Percentiles rank a stretch among this genome's conserved stretches.
phyloP scores from a whole-genome alignment of 257 asterid species.

The Leptodermis oblonga region DNA sequence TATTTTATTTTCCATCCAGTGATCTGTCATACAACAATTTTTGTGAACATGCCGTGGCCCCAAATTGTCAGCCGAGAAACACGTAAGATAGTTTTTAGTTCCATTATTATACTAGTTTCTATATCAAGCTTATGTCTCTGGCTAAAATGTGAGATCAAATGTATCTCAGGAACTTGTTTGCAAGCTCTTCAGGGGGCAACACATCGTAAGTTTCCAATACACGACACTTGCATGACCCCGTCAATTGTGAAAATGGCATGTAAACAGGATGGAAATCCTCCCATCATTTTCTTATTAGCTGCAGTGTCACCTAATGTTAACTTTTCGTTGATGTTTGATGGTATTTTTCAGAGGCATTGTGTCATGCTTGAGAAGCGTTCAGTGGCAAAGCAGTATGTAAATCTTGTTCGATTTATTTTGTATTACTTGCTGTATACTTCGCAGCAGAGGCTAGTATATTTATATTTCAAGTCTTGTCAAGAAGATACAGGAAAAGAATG shows the following conservation, averaged over 20 bases:
- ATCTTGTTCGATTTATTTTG: background rate
- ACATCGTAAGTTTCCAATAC: slow-evolving; percentile 11
- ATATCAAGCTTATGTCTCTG: background rate
- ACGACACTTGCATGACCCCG: background rate
- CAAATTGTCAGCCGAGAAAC: background rate
- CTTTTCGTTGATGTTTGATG: slow-evolving; percentile 6
- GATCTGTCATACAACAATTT: slow-evolving; percentile 22
- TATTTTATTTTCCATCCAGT: slow-evolving; percentile 9
- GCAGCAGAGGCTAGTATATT: background rate
- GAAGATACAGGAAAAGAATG: background rate
- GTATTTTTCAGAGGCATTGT: slow-evolving; percentile 36
- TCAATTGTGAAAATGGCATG: background rate
- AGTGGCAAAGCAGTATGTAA: slow-evolving; percentile 47
- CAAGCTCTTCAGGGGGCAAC: slow-evolving; percentile 10
- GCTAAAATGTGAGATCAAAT: slow-evolving; percentile 5
- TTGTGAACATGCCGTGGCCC: background rate
- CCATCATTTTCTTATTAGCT: background rate
- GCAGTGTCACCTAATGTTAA: slow-evolving; percentile 9
- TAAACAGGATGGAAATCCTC: background rate
- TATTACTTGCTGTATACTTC: background rate
- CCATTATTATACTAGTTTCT: background rate
- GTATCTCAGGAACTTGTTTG: slow-evolving; percentile 17
- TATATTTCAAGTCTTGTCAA: background rate
- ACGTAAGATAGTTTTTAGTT: slow-evolving; percentile 2
- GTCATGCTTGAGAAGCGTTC: slow-evolving; percentile 43